Conservation (phyloP, 768 basidiomycete genomes). For the Suillus ampliporus region DNA sequence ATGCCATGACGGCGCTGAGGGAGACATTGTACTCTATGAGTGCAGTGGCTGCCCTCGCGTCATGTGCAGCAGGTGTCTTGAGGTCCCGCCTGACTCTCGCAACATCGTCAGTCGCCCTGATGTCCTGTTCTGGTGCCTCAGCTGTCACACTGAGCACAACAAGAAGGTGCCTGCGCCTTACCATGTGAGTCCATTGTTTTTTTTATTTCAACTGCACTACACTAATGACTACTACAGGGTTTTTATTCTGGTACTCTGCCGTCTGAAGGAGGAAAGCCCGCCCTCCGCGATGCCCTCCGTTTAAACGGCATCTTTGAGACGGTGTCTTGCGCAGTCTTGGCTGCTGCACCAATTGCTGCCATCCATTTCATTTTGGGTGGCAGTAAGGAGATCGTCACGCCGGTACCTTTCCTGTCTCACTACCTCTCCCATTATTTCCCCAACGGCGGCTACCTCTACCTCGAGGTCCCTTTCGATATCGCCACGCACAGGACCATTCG, state of each 20-base stretch:
- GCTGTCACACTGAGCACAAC: too few species aligned
- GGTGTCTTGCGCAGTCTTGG: not conserved
- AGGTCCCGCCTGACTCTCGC: not conserved
- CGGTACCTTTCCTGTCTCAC: not conserved
- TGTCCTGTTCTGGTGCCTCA: too few species aligned
- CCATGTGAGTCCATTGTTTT: not conserved
- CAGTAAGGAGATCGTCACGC: not conserved
- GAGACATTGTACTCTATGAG: not conserved
- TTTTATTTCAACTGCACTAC: not conserved
- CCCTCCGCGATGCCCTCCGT: not conserved
- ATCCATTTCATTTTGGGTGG: not conserved
- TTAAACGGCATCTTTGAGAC: not conserved
- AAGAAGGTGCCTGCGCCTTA: too few species aligned
- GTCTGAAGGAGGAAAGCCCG: not conserved
- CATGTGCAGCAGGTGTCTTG: not conserved
- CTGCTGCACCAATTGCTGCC: not conserved
- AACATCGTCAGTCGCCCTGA: not conserved
- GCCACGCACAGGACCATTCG: not conserved
- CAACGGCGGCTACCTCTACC: not conserved
- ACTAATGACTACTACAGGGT: not conserved
- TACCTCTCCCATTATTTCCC: not conserved
- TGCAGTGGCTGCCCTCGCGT: not conserved
- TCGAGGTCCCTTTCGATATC: not conserved
- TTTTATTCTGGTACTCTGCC: not conserved
- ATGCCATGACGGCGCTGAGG: not conserved